These are phyloP conservation scores for Aspergillus chevalieri DNA, from an alignment of 2,329 filamentous ascomycete species.

Conservation along the genomic window DNA sequence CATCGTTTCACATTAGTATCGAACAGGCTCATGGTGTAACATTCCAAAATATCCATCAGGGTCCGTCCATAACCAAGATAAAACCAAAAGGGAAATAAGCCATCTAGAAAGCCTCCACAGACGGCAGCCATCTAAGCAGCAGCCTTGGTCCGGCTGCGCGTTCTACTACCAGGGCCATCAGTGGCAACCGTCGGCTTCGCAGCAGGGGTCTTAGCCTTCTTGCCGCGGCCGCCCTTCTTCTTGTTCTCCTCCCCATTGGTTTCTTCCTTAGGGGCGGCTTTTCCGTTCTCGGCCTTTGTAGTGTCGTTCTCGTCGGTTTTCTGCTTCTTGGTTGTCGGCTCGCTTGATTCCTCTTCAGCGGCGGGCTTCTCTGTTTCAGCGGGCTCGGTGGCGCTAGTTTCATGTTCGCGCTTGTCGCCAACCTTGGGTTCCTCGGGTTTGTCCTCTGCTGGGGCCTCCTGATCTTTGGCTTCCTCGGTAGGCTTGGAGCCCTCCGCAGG, in stretches of 20 bases:
- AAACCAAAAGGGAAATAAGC: no score
- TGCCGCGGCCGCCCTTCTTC: constrained; percentile 26
- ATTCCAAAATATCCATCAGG: not conserved
- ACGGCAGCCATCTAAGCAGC: not conserved
- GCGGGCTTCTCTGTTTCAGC: constrained; percentile 6
- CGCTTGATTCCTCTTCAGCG: constrained; percentile 9
- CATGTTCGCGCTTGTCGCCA: constrained; percentile 22
- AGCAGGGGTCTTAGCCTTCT: constrained; percentile 25
- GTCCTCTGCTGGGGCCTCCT: constrained; percentile 6
- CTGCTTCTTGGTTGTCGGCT: constrained; percentile 30
- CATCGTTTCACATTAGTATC: not conserved
- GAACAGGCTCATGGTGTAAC: not conserved
- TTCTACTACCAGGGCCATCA: constrained; percentile 34
- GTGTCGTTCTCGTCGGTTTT: constrained; percentile 18
- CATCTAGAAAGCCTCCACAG: not conserved
- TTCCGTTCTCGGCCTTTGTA: constrained; percentile 11
- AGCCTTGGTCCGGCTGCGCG: constrained; percentile 33
- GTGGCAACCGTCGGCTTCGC: constrained; percentile 21
- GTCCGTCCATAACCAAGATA: not conserved
- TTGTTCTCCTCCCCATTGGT: constrained; percentile 25
- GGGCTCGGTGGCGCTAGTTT: constrained; percentile 3
- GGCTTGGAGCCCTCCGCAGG: constrained; percentile 6
- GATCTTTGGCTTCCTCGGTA: constrained; percentile 6
- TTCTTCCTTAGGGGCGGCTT: constrained; percentile 4
- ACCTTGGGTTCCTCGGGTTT: constrained; percentile 7